Conservation (phyloP, 2,329 filamentous ascomycete genomes). For the Aspergillus costaricaensis region DNA sequence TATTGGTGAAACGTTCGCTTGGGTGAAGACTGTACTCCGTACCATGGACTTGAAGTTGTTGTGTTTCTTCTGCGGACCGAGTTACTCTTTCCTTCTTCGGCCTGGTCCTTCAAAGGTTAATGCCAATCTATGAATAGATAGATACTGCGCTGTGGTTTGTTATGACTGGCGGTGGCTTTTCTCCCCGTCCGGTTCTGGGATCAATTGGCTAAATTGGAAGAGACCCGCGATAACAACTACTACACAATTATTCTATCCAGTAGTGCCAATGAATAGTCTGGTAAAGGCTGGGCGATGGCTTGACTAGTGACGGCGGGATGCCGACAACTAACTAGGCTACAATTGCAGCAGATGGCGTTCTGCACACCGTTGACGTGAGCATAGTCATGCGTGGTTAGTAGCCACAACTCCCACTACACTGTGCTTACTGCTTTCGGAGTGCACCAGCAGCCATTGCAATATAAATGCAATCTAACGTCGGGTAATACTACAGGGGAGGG, state of each 20-base stretch:
- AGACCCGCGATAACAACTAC: background rate
- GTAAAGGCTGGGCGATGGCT: slow-evolving; percentile 1
- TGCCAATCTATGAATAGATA: too few relatives aligned
- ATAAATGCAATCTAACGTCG: background rate
- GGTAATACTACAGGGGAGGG: slow-evolving; percentile 7
- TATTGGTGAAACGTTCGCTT: background rate
- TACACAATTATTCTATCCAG: background rate
- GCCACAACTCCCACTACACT: background rate
- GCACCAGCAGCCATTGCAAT: slow-evolving; percentile 2
- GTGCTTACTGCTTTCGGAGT: background rate
- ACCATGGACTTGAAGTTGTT: background rate
- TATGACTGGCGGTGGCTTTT: background rate
- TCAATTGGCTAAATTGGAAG: background rate
- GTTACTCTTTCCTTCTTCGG: background rate
- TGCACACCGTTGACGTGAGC: slow-evolving; percentile 5
- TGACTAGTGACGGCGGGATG: slow-evolving; percentile 7
- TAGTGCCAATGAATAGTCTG: slow-evolving; percentile 1
- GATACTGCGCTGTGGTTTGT: too few relatives aligned
- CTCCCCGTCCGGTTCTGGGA: too few relatives aligned
- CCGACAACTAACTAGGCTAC: background rate
- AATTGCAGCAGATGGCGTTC: slow-evolving; percentile 2
- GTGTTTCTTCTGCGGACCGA: background rate
- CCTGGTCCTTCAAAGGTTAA: too few relatives aligned
- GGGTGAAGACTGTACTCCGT: background rate
- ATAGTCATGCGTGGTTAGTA: background rate